Base-by-base conservation (phyloP, 1,284 basidiomycete genomes). In the Ustilago sp. region DNA sequence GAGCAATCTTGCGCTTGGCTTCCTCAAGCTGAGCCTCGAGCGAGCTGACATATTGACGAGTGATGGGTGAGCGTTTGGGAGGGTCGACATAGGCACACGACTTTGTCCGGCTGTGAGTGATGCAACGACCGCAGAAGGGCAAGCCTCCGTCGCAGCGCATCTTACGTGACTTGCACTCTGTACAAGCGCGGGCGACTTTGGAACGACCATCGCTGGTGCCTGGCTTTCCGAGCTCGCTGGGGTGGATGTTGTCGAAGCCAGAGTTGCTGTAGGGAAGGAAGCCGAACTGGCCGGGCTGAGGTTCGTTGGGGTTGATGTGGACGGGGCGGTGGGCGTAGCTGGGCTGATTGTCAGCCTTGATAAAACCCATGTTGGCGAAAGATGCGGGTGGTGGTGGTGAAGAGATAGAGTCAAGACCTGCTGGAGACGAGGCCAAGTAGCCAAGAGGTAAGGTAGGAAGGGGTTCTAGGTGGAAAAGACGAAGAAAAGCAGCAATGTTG, bases 131-230 rank as follows among this genome's bases (percentile, higher is more conserved):
- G 35, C 75, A 77, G 52, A 74, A 77, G 61, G 75, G 75, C n/a
- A 77, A 61, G n/a, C 75, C 75, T 17, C 75, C 75, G 54, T 77
- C 75, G 54, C 75, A 77, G n/a, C 75, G 67, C 75, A 77, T 77
- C 64, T 77, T 77, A 51, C 75, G 67, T 41, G 75, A 70, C 59
- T 77, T 77, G 71, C 75, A 77, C 52, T 77, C 75, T 45, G 75
- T 77, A 35, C 75, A 77, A 39, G 75, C 75, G 19, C 74, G 65
- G 12, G 74, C 74, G 11, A 77, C 74, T 55, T 77, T 77, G 54
- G 69, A 66, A 15, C 74, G 74, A 13, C 74, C 74, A 51, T 77
- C 74, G 61, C 74, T 73, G 51, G 67, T 68, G 41, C 74, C 74
- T 11, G 68, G 67, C 41, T 77, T 77, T 48, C 45, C 60, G 48